Percentiles rank a stretch among this genome's conserved stretches.
phyloP scores from a whole-genome alignment of 768 basidiomycete genomes.

The Exidia glandulosa region DNA sequence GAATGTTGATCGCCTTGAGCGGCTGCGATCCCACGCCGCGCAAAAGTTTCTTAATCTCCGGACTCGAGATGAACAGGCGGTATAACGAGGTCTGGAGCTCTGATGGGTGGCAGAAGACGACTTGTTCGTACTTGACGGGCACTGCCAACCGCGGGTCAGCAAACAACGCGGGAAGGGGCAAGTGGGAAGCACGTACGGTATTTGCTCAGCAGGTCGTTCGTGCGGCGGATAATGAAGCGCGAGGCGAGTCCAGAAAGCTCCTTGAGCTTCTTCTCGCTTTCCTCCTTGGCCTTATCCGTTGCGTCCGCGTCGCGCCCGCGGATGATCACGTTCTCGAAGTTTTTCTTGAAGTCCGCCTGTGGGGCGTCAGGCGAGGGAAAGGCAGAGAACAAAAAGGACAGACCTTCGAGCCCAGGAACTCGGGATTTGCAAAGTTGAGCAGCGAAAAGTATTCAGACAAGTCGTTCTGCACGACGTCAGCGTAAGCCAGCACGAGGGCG shows the following conservation, averaged over 20 bases:
- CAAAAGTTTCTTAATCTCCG: conserved; percentile 82
- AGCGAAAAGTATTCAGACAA: conserved; percentile 90
- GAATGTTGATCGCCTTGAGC: conserved; percentile 88
- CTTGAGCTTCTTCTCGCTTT: conserved; percentile 81
- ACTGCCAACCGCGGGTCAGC: conserved; percentile 37
- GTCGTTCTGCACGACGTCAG: conserved; percentile 55
- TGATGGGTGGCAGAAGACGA: conserved; percentile 85
- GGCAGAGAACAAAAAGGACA: too few species aligned
- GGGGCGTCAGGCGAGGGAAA: too few species aligned
- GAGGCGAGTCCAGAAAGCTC: conserved; percentile 80
- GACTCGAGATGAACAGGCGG: conserved; percentile 82
- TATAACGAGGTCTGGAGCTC: conserved; percentile 79
- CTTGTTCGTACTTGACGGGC: conserved; percentile 97
- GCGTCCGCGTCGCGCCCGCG: conserved; percentile 85
- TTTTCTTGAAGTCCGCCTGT: conserved; percentile 90
- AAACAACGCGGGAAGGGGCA: conserved; percentile 1
- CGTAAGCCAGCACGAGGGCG: neutral
- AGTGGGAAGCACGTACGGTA: conserved; percentile 50
- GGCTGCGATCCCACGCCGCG: conserved; percentile 85
- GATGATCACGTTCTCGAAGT: conserved; percentile 86
- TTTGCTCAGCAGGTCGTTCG: conserved; percentile 90
- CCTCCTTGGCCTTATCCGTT: conserved; percentile 62
- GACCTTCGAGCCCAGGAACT: conserved; percentile 77
- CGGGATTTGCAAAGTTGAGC: conserved; percentile 86
- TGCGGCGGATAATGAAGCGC: conserved; percentile 90